These are phyloP conservation scores for Huntiella abstrusa DNA, from an alignment of 2,329 filamentous ascomycete species.

Conservation along the genomic window DNA sequence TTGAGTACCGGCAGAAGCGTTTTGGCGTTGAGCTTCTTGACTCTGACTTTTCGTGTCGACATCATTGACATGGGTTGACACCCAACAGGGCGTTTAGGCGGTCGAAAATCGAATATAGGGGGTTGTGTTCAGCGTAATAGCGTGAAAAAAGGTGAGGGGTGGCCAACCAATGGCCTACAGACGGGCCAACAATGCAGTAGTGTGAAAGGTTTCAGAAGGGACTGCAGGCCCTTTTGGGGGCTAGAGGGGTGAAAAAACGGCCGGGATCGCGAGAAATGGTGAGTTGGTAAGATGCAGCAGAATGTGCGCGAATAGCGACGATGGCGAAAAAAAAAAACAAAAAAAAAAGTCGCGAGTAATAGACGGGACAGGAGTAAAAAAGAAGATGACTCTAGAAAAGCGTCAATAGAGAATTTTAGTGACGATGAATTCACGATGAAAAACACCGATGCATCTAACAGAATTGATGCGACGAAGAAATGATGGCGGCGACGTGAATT, in stretches of 20 bases:
- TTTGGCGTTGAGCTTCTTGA: slow-evolving; percentile 86
- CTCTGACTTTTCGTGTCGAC: slow-evolving; percentile 52
- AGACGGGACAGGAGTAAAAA: slow-evolving; percentile 23
- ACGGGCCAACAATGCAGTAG: too few relatives aligned
- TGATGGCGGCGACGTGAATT: too few relatives aligned
- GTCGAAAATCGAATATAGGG: slow-evolving; percentile 11
- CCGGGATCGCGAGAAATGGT: neutral
- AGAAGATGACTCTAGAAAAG: neutral
- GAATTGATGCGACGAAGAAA: neutral
- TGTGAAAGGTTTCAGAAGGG: slow-evolving; percentile 14
- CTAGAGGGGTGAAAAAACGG: slow-evolving; percentile 12
- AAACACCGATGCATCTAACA: neutral
- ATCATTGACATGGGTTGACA: slow-evolving; percentile 24
- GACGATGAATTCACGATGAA: slow-evolving; percentile 3
- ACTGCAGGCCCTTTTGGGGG: slow-evolving; percentile 13
- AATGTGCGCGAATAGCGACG: too few relatives aligned
- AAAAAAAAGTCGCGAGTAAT: slow-evolving; percentile 30
- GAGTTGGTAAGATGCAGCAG: too few relatives aligned
- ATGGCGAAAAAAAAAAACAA: too few relatives aligned
- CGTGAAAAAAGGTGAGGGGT: slow-evolving; percentile 17
- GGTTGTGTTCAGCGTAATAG: slow-evolving; percentile 10
- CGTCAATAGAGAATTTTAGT: slow-evolving; percentile 10
- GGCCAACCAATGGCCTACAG: slow-evolving; percentile 12
- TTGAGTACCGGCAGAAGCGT: slow-evolving; percentile 71
- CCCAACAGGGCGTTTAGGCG: neutral